Evolutionary conservation across 257 asterid species (phyloP), one percentile per base, ranked within the genome.

Genomic region (Capsicum chinense): DNA sequence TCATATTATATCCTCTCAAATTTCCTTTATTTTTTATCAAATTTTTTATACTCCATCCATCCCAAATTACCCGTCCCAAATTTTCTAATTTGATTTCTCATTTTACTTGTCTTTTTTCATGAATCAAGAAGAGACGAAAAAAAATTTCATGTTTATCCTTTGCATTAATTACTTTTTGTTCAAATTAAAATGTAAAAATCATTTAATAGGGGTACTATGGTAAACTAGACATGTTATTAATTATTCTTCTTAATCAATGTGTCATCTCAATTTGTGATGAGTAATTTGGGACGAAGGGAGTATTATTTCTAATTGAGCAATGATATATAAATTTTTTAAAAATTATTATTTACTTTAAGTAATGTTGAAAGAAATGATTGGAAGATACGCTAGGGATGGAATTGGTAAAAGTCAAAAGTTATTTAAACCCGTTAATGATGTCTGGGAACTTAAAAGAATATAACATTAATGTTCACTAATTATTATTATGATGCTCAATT

Each of bases 281-380:
- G 33, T 26, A 26, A 26, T 26, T 26, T 26, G 33, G 33, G 33
- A 26, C 33, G 33, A 1, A 26, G 33, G 33, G 33, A 26, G 33
- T 26, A 26, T 26, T 26, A 26, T 26, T 26, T 26, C 9, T 63
- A 63, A 10, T 62, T 21, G 16, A 21, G 39, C 16, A 62, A 62
- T 13, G 42, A 63, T 21, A 21, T 1, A 62, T 9, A 62, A 19
- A 3, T 4, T 62, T 21, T 54, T 54, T 0, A 21, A 66, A 0
- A 33, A 66, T 26, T 8, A n/a, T 60, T 60, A 66, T 9, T 66
- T 33, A 66, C 73, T 33, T 66, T 3, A 66, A 66, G 13, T 66
- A 66, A 33, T 69, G 78, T 69, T 69, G 54, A 69, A 69, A 68
- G 13, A 68, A 9, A 68, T 39, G 37, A 13, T 68, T 68, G 54